phyloP scores from a whole-genome alignment of 2,329 filamentous ascomycete species.

The Xylariaceae sp. region DNA sequence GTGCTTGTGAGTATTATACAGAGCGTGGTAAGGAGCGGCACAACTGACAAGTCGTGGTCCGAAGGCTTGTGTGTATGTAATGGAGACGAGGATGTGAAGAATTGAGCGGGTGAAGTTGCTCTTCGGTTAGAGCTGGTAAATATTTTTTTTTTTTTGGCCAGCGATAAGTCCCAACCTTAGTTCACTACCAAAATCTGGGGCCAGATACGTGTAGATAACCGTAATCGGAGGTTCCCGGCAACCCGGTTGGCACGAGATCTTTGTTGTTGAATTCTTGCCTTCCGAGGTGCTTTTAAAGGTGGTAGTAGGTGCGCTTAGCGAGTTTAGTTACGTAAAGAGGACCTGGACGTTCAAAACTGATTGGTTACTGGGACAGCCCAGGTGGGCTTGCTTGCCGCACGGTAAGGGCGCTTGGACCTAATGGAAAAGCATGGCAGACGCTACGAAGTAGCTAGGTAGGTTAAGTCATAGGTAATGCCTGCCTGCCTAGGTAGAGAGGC shows the following conservation, averaged over 20 bases:
- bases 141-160: constrained; percentile 17
- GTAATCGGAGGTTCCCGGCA: constrained; percentile 29
- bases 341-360: constrained; percentile 7
- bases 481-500: no score
- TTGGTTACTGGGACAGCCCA: constrained; percentile 13
- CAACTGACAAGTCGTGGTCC: constrained; percentile 22
- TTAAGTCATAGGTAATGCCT: no score
- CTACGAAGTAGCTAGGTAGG: no score
- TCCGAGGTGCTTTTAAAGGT: not conserved
- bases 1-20: constrained; percentile 28
- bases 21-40: constrained; percentile 22
- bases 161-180: not conserved
- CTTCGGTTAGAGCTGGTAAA: constrained; percentile 16
- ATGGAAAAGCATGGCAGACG: not conserved
- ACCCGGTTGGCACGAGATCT: constrained; percentile 25
- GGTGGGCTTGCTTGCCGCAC: not conserved
- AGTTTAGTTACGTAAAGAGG: constrained; percentile 20
- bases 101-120: constrained; percentile 9
- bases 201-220: not conserved
- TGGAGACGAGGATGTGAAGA: constrained; percentile 1
- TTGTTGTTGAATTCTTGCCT: not conserved
- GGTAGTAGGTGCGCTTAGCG: constrained; percentile 17
- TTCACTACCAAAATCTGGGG: constrained; percentile 6
- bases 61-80: not conserved
- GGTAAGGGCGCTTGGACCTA: not conserved